A percentile compares a stretch with the other conserved stretches of the same genome.
These are phyloP conservation scores for Yarrowia galli DNA, from an alignment of 1,139 yeast species.

Conservation along the genomic window DNA sequence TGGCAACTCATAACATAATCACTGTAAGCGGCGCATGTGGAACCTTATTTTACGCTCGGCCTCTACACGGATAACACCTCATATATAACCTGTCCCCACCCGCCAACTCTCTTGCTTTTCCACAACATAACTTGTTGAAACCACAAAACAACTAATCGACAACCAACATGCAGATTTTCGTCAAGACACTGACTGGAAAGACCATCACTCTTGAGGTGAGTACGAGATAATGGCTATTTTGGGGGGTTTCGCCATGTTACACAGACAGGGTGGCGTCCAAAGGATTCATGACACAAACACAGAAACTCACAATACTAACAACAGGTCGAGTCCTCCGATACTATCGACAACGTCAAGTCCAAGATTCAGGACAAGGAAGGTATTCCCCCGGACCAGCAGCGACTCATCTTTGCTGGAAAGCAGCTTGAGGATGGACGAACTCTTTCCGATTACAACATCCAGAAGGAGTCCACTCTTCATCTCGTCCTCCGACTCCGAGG, in stretches of 20 bases:
- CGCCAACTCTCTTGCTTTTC: constrained; percentile 20
- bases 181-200: constrained; percentile 87
- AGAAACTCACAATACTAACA: constrained; percentile 7
- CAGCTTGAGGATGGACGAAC: constrained; percentile 88
- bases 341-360: constrained; percentile 82
- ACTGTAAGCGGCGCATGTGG: constrained; percentile 35
- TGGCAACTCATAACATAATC: constrained; percentile 37
- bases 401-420: constrained; percentile 86
- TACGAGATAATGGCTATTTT: background rate
- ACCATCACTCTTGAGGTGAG: constrained; percentile 80
- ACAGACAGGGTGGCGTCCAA: constrained; percentile 18
- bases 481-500: constrained; percentile 88
- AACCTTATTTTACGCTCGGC: constrained; percentile 6
- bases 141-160: constrained; percentile 9
- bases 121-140: constrained; percentile 16
- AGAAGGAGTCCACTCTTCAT: constrained; percentile 81
- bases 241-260: background rate
- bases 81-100: constrained; percentile 37
- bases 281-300: background rate
- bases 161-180: constrained; percentile 69
- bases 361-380: constrained; percentile 89
- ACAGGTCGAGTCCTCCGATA: constrained; percentile 84
- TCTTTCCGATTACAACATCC: constrained; percentile 86
- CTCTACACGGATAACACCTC: constrained; percentile 34
- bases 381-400: constrained; percentile 86